Base-by-base conservation (phyloP, 2,329 filamentous ascomycete species). In the Monilinia fructicola region DNA sequence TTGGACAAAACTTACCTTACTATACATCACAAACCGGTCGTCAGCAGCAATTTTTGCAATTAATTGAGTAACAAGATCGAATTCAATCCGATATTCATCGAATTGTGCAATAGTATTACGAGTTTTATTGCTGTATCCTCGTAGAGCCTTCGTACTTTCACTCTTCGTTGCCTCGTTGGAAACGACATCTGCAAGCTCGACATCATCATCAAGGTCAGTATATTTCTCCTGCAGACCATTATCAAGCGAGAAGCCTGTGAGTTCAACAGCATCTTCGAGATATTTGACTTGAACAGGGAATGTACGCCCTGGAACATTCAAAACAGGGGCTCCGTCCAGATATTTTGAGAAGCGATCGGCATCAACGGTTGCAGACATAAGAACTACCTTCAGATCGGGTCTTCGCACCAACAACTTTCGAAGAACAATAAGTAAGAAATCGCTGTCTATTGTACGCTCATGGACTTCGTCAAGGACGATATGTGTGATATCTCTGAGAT, bases 321-420 rank as follows among this genome's bases (percentile, higher is more conserved):
- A 81, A 52, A 98, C 87, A 0, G 94, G 94, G 0, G 94, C 94
- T 5, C 88, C 87, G 65, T 89, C 88, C 2, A 99, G 84, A 75
- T 98, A 99, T 14, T 87, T 86, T 0, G 95, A 97, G 76, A 99
- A 97, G 21, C 89, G 88, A 68, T 94, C 89, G 0, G 95, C 92
- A 77, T 99, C 92, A 10, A 99, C 92, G 0, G 95, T 99, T 14
- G 95, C 95, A 71, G 94, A 98, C 95, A 99, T 99, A 58, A 99
- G 84, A 48, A 99, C 85, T 26, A 99, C 90, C 78, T 96, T 98
- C 62, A 99, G 82, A 70, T 96, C 91, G 68, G 89, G 89, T 64
- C 94, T 71, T 23, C 86, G 85, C 40, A 85, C 77, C 79, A 97
- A 85, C 4, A 99, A 81, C 69, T 93, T 90, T 75, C 92, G 92